Percentiles rank a stretch among this genome's conserved stretches.
Conservation (phyloP, 1,284 basidiomycete genomes). For the Trichosporon inkin region DNA sequence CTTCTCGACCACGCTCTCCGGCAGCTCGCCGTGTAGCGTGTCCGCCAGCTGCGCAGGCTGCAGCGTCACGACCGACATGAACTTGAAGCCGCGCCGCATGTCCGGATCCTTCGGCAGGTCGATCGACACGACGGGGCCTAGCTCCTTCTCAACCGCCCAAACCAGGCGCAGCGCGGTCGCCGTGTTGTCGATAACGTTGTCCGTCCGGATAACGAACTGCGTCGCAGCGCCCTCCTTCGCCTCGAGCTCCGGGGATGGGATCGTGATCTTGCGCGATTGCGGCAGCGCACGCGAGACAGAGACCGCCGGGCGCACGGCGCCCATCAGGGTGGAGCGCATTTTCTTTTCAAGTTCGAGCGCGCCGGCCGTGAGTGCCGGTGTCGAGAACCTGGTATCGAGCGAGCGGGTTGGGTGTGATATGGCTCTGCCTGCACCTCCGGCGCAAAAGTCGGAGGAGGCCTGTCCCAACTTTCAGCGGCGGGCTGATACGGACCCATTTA, state of each 20-base stretch:
- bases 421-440: neutral
- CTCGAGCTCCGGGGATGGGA: constrained; percentile 30
- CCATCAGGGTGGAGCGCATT: neutral
- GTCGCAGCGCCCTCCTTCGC: constrained; percentile 20
- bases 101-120: constrained; percentile 28
- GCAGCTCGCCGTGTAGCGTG: constrained; percentile 32
- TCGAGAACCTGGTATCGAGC: neutral
- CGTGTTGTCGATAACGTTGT: constrained; percentile 23
- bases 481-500: neutral
- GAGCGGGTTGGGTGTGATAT: neutral
- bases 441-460: neutral
- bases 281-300: neutral
- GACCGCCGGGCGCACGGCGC: neutral
- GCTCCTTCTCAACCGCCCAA: constrained; percentile 30
- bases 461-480: neutral
- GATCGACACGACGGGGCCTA: constrained; percentile 29
- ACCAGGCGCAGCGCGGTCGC: constrained; percentile 33
- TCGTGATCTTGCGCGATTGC: constrained; percentile 15
- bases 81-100: constrained; percentile 15
- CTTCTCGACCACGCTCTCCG: constrained; percentile 19
- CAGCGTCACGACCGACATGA: constrained; percentile 28
- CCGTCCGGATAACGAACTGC: constrained; percentile 23
- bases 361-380: neutral
- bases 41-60: constrained; percentile 28
- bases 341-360: neutral